These are phyloP conservation scores for Triangularia verruculosa DNA, from an alignment of 2,329 filamentous ascomycete species.

Conservation along the genomic window DNA sequence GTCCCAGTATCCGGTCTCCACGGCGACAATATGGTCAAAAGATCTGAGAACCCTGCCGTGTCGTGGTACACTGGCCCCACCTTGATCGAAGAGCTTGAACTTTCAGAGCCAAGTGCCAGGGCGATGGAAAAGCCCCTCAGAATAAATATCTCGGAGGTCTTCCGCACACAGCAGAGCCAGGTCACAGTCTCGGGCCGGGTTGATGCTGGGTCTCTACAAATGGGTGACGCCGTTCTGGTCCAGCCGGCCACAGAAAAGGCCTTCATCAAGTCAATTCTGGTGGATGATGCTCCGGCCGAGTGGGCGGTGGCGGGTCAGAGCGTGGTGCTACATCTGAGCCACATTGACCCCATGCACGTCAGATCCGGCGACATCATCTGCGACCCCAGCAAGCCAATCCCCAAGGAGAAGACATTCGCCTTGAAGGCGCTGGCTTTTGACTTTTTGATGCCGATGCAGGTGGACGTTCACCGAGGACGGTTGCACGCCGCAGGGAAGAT, in stretches of 20 bases:
- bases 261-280: constrained; percentile 75
- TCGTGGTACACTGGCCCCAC: constrained; percentile 81
- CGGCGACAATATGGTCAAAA: constrained; percentile 77
- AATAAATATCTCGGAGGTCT: constrained; percentile 84
- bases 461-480: constrained; percentile 85
- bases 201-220: constrained; percentile 78
- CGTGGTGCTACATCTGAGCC: constrained; percentile 74
- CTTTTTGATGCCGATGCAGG: constrained; percentile 79
- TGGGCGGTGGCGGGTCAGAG: constrained; percentile 95
- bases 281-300: constrained; percentile 69
- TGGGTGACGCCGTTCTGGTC: constrained; percentile 74
- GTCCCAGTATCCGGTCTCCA: constrained; percentile 86
- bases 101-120: constrained; percentile 69
- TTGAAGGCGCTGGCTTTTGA: constrained; percentile 88
- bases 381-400: constrained; percentile 62
- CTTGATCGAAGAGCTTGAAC: constrained; percentile 79
- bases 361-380: constrained; percentile 86
- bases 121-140: constrained; percentile 76
- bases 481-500: constrained; percentile 77
- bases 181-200: constrained; percentile 83
- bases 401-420: constrained; percentile 69
- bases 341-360: constrained; percentile 82
- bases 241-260: constrained; percentile 81
- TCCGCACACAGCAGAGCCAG: constrained; percentile 75
- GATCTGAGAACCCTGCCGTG: constrained; percentile 52